Evolutionary conservation across 23 red algal genomes (phyloP).

Genomic region (Gracilaria caudata): DNA sequence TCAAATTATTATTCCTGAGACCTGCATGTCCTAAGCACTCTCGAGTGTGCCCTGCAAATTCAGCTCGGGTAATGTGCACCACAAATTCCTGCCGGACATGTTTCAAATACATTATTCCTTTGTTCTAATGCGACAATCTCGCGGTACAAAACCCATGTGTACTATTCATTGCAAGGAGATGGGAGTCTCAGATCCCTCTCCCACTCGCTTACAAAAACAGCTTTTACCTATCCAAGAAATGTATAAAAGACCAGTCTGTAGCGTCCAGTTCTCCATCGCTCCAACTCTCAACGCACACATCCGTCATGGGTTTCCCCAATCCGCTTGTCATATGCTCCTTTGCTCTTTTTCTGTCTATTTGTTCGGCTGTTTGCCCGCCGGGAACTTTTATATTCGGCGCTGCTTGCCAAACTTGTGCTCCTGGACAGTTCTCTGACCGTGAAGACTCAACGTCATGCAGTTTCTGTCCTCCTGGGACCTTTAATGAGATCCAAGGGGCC

Average conservation of each 20-base stretch:
- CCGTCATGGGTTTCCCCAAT: background rate
- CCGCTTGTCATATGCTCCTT: background rate
- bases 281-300: background rate
- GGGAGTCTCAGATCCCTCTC: too few relatives aligned
- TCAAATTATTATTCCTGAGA: too few relatives aligned
- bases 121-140: too few relatives aligned
- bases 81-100: too few relatives aligned
- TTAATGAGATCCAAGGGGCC: slow-evolving; percentile 5
- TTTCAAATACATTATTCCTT: too few relatives aligned
- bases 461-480: slow-evolving; percentile 38
- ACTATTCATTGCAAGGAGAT: too few relatives aligned
- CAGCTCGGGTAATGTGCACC: too few relatives aligned
- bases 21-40: too few relatives aligned
- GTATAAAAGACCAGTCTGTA: background rate
- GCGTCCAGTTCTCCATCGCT: background rate
- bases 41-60: too few relatives aligned
- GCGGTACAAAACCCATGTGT: too few relatives aligned
- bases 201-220: too few relatives aligned
- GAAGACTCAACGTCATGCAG: slow-evolving; percentile 5
- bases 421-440: background rate
- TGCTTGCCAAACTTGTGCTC: background rate
- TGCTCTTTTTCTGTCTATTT: background rate
- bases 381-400: background rate
- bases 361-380: background rate
- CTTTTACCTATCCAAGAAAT: background rate